Conservation (phyloP, 75 land plant species). For the Pinus taeda region DNA sequence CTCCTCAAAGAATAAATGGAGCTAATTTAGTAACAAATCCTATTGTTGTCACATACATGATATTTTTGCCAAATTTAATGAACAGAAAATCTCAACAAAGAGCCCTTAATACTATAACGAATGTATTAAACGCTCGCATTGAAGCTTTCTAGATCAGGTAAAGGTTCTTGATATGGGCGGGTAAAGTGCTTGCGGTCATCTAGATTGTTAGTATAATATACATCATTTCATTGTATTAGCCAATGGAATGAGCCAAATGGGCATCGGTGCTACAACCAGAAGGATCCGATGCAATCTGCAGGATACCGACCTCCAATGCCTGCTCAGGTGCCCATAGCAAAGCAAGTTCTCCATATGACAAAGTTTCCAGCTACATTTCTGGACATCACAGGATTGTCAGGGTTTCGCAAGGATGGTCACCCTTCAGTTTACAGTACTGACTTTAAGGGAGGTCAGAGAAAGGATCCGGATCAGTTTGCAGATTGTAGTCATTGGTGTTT, state of each 20-base stretch:
- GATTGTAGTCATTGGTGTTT: conserved; percentile 99
- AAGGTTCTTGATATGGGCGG: no score
- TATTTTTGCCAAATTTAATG: no score
- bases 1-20: no score
- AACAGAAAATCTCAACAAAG: no score
- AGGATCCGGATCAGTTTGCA: conserved; percentile 42
- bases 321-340: conserved; percentile 14
- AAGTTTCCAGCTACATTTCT: conserved; percentile 46
- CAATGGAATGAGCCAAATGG: conserved; percentile 31
- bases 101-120: no score
- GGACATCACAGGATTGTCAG: conserved; percentile 73
- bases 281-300: conserved; percentile 19
- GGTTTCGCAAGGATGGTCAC: conserved; percentile 78
- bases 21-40: no score
- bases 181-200: no score
- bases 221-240: no score
- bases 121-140: no score
- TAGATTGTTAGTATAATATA: no score
- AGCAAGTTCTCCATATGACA: conserved; percentile 31
- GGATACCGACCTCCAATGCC: conserved; percentile 39
- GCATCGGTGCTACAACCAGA: conserved; percentile 22
- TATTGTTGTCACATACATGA: no score
- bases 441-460: conserved; percentile 32
- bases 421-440: conserved; percentile 40
- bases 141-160: no score